Evolutionary conservation across 441 rosid genomes (phyloP).

Genomic region (Brassica balearica): DNA sequence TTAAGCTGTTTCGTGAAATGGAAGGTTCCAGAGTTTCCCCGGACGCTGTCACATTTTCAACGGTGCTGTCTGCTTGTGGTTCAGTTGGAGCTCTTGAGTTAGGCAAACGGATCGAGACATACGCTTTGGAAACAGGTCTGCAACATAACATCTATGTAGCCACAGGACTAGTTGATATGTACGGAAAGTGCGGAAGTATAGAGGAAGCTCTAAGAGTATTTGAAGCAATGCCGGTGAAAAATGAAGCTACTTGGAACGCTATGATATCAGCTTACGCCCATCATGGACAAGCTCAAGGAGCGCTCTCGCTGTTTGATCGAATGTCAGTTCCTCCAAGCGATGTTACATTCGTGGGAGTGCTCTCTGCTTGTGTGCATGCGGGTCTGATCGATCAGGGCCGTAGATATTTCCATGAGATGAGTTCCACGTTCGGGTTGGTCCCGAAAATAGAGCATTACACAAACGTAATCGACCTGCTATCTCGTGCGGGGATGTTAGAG

Average conservation of each 20-base stretch:
- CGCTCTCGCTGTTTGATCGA: slow-evolving; percentile 62
- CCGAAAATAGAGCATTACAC: slow-evolving; percentile 90
- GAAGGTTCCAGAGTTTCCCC: slow-evolving; percentile 52
- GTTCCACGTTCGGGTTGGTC: slow-evolving; percentile 59
- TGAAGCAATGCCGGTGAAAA: slow-evolving; percentile 67
- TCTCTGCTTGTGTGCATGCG: slow-evolving; percentile 88
- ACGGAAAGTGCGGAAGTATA: slow-evolving; percentile 83
- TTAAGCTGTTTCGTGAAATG: slow-evolving; percentile 62
- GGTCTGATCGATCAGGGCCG: slow-evolving; percentile 76
- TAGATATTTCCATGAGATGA: slow-evolving; percentile 65
- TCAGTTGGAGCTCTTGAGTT: slow-evolving; percentile 78
- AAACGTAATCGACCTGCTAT: slow-evolving; percentile 84
- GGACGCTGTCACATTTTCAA: slow-evolving; percentile 61
- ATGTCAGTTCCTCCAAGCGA: slow-evolving; percentile 70
- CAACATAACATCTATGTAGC: slow-evolving; percentile 62
- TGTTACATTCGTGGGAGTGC: slow-evolving; percentile 76
- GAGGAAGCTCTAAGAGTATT: slow-evolving; percentile 71
- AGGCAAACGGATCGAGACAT: slow-evolving; percentile 65
- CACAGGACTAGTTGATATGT: slow-evolving; percentile 86
- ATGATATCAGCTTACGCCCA: slow-evolving; percentile 84
- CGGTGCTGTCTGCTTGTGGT: slow-evolving; percentile 77
- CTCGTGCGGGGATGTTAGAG: slow-evolving; percentile 70
- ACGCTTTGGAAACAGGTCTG: slow-evolving; percentile 54
- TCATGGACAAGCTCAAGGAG: slow-evolving; percentile 73
- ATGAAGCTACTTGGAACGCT: slow-evolving; percentile 91